Base-by-base conservation (phyloP, 1,284 basidiomycete genomes). In the Boletellus deceptivus region DNA sequence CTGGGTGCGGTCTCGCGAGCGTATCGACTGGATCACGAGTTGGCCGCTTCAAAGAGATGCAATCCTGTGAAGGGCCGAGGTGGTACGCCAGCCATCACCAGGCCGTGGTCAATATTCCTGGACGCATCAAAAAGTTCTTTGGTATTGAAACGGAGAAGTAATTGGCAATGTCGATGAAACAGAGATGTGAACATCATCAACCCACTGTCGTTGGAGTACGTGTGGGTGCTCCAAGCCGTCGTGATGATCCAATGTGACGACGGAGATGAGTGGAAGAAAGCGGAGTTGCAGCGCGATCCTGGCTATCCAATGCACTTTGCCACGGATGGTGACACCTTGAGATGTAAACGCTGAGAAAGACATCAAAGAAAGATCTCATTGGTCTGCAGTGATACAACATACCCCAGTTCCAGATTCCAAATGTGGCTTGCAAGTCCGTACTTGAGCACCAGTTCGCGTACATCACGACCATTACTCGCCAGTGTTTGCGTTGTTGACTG, bases 371-470 rank as follows among this genome's bases (percentile, higher is more conserved):
- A 33, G 20, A 25, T 43, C n/a, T 39, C 9, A 2, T n/a, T 0
- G 4, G 7, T 34, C 9, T 6, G 17, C 18, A 11, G 14, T 13
- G 1, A 11, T n/a, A 25, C 18, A 20, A 57, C 48, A 11, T 49
- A 64, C 73, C 76, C 76, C 76, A 78, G 53, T 73, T 72, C 76
- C 76, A 78, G 36, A 69, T 35, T 29, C 60, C 69, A 46, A 64
- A 71, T 36, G 77, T 61, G 24, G 68, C 74, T 74, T 11, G 35
- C 27, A n/a, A n/a, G 42, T 34, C 14, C 7, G 3, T 31, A 5
- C 3, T 34, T 52, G 9, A 55, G 37, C 13, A 17, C 34, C 18
- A 16, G 41, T 44, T 39, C 9, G 13, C 41, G 4, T 18, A 11
- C 40, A 39, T 25, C 6, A 17, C 11, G 10, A 37, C 7, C 13